Percentiles rank a stretch among this genome's conserved stretches.
Evolutionary conservation across 2,329 filamentous ascomycete genomes (phyloP).

Genomic region (Aspergillus amoenus): DNA sequence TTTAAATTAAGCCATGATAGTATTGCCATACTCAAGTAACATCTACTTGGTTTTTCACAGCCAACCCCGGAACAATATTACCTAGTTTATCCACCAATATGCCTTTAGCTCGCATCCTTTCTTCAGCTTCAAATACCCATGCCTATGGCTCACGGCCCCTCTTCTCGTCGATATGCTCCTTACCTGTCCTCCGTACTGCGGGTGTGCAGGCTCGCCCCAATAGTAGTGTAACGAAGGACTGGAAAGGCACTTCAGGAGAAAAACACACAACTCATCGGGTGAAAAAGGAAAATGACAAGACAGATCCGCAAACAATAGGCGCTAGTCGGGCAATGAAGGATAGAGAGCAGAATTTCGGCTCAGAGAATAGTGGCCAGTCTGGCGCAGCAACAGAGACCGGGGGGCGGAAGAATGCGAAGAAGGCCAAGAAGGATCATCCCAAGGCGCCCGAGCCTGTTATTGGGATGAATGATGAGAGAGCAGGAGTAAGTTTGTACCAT

Average conservation of each 20-base stretch:
- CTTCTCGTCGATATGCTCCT: constrained; percentile 18
- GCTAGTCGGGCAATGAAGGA: constrained; percentile 33
- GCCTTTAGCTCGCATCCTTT: constrained; percentile 11
- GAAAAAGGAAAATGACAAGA: constrained; percentile 28
- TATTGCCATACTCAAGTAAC: not conserved
- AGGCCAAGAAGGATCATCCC: constrained; percentile 50
- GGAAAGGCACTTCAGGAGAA: constrained; percentile 33
- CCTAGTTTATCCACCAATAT: constrained; percentile 14
- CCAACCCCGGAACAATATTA: not conserved
- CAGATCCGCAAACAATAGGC: constrained; percentile 33
- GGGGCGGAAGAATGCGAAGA: constrained; percentile 34
- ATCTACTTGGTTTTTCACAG: not conserved
- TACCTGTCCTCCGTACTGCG: constrained; percentile 11
- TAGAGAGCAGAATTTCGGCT: constrained; percentile 20
- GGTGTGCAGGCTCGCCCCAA: constrained; percentile 18
- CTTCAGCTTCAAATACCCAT: constrained; percentile 13
- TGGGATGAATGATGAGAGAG: constrained; percentile 56
- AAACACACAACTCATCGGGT: constrained; percentile 35
- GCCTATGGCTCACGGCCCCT: constrained; percentile 16
- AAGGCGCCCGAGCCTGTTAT: constrained; percentile 47
- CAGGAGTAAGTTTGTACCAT: constrained; percentile 35
- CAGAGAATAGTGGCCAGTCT: constrained; percentile 3
- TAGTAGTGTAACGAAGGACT: constrained; percentile 26
- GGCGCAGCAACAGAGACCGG: constrained; percentile 39
- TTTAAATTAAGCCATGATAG: not conserved